Conservation (phyloP, 2,329 filamentous ascomycete species). For the Teratosphaeria nubilosa region DNA sequence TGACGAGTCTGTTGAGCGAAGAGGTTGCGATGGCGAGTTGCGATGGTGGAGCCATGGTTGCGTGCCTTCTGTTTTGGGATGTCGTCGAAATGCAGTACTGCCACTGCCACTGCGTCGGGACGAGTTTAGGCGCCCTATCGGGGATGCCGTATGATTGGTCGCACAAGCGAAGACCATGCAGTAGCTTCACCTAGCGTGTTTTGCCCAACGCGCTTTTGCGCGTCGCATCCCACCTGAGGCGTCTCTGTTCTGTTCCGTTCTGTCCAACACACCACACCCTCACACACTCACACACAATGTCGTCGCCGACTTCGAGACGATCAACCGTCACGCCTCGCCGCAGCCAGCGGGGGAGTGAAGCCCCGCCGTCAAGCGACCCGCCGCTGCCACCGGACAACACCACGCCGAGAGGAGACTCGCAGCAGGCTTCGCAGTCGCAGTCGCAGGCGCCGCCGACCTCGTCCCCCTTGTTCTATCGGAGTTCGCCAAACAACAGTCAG, state of each 20-base stretch:
- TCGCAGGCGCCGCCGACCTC: constrained; percentile 40
- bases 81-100: neutral
- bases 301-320: neutral
- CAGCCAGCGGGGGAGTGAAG: constrained; percentile 41
- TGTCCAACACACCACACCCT: neutral
- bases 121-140: neutral
- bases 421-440: constrained; percentile 24
- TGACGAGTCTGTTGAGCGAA: constrained; percentile 72
- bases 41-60: constrained; percentile 63
- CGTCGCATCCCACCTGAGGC: neutral
- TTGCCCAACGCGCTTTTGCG: neutral
- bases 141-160: neutral
- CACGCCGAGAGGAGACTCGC: constrained; percentile 41
- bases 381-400: constrained; percentile 28
- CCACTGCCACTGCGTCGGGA: neutral
- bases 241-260: neutral
- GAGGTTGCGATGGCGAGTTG: constrained; percentile 70
- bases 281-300: neutral
- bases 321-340: constrained; percentile 7
- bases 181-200: neutral
- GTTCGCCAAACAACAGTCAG: constrained; percentile 44
- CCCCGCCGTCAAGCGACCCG: constrained; percentile 37
- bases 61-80: neutral
- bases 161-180: neutral
- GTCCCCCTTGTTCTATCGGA: constrained; percentile 71